These are phyloP conservation scores for Starmerella khaoyaiensis DNA, from an alignment of 805 yeast genomes.

Conservation along the genomic window DNA sequence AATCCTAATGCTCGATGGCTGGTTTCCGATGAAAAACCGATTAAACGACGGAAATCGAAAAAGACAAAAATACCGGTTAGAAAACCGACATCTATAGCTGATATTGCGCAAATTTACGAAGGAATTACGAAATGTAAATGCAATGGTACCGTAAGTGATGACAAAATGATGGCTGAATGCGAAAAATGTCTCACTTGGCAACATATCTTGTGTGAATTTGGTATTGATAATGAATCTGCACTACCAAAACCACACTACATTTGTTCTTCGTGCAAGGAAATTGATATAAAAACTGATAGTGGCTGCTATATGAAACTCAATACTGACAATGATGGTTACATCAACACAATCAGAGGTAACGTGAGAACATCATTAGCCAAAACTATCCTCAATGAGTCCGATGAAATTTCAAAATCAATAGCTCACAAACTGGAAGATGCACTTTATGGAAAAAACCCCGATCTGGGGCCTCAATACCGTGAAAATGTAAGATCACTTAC, in stretches of 20 bases:
- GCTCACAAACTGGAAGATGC: too few species aligned
- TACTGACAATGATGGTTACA: too few species aligned
- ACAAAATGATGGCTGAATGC: conserved; percentile 50
- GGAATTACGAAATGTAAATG: conserved; percentile 16
- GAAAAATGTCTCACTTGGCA: conserved; percentile 58
- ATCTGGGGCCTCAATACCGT: too few species aligned
- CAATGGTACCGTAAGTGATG: conserved; percentile 33
- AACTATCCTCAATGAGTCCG: too few species aligned
- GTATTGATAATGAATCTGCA: conserved; percentile 29
- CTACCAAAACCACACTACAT: conserved; percentile 40
- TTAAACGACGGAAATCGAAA: conserved; percentile 4
- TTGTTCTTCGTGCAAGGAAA: conserved; percentile 41
- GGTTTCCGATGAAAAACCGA: conserved; percentile 7
- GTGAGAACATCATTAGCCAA: too few species aligned
- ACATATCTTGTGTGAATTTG: conserved; percentile 50
- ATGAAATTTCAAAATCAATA: too few species aligned
- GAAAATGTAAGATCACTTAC: too few species aligned
- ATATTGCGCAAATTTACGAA: conserved; percentile 5
- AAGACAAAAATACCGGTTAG: neutral
- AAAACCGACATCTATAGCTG: too few species aligned
- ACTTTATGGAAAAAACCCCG: too few species aligned
- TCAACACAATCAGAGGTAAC: too few species aligned
- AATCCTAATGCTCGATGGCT: conserved; percentile 18
- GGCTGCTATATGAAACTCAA: too few species aligned
- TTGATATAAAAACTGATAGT: neutral